Evolutionary conservation across 2,329 filamentous ascomycete species (phyloP).

Genomic region (Talaromyces sp.): DNA sequence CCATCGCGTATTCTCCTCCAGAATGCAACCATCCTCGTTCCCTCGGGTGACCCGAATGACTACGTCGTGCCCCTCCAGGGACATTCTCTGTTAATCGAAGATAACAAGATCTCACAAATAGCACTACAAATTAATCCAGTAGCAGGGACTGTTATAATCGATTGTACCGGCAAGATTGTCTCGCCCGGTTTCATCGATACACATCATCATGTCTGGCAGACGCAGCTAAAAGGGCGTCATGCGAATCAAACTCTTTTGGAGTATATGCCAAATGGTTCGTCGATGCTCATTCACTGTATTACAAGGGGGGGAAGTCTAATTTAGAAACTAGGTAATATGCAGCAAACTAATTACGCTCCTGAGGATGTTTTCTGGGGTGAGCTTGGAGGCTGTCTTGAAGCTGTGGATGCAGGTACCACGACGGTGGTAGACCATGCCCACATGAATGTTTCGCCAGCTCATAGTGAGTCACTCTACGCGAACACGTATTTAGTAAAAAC

Average conservation of each 20-base stretch:
- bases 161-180: slow-evolving; percentile 3
- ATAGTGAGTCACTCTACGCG: background rate
- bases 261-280: slow-evolving; percentile 1
- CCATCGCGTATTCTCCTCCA: background rate
- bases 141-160: slow-evolving; percentile 4
- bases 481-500: background rate
- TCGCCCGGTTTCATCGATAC: slow-evolving; percentile 8
- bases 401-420: slow-evolving; percentile 1
- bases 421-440: slow-evolving; percentile 7
- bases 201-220: slow-evolving; percentile 8
- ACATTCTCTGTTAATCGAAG: background rate
- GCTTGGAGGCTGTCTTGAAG: background rate
- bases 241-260: background rate
- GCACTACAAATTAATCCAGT: background rate
- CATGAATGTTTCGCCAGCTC: background rate
- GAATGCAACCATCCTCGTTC: background rate
- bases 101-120: slow-evolving; percentile 1
- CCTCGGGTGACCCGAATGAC: slow-evolving; percentile 5
- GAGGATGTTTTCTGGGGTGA: slow-evolving; percentile 7
- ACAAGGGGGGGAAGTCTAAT: background rate
- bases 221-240: background rate
- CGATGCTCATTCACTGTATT: background rate
- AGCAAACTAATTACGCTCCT: background rate
- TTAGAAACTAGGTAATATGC: background rate
- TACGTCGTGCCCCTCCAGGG: slow-evolving; percentile 7